phyloP scores from a whole-genome alignment of 2,329 filamentous ascomycete species.

The Onygenales sp. region DNA sequence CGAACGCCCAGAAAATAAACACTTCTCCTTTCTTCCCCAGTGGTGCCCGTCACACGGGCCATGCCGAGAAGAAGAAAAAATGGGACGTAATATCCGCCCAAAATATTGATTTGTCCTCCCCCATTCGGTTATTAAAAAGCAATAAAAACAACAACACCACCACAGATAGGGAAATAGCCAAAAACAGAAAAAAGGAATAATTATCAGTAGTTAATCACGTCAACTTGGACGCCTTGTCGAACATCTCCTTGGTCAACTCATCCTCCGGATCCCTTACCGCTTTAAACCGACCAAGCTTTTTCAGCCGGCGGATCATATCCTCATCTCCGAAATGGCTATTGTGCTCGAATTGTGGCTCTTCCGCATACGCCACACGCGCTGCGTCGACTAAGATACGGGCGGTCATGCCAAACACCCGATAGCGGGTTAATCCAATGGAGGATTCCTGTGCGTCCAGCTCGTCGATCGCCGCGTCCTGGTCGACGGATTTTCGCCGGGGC shows the following conservation, averaged over 20 bases:
- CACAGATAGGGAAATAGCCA: no score
- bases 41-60: no score
- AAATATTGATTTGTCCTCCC: no score
- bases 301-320: constrained; percentile 50
- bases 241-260: constrained; percentile 41
- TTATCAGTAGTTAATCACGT: constrained; percentile 10
- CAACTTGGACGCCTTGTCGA: constrained; percentile 43
- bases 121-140: no score
- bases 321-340: constrained; percentile 58
- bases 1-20: no score
- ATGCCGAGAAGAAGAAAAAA: no score
- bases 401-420: constrained; percentile 92
- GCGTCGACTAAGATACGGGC: constrained; percentile 82
- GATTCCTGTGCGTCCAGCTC: constrained; percentile 39
- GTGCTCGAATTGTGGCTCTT: constrained; percentile 76
- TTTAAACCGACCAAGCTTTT: constrained; percentile 47
- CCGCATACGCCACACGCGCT: constrained; percentile 70
- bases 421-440: constrained; percentile 44
- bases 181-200: background rate
- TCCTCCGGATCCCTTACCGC: constrained; percentile 43
- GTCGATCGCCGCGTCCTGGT: constrained; percentile 30
- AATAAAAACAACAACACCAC: no score
- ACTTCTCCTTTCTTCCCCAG: no score
- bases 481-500: constrained; percentile 36
- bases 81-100: no score